Conservation (phyloP, 768 basidiomycete genomes). For the Lentinus brumalis region DNA sequence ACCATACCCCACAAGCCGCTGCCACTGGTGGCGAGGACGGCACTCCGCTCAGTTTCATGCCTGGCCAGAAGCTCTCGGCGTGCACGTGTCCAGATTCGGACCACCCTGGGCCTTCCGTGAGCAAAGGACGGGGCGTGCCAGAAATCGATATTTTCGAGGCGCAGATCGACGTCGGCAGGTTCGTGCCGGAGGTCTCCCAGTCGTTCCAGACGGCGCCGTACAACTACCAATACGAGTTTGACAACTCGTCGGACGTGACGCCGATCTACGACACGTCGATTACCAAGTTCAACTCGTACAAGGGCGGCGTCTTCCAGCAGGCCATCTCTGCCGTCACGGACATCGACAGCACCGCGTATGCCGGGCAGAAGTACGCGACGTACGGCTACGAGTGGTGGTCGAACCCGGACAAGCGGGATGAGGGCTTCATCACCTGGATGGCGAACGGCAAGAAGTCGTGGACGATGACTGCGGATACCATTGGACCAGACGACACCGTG, state of each 20-base stretch:
- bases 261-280: slow-evolving; percentile 51
- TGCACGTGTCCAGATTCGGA: slow-evolving; percentile 87
- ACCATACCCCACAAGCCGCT: slow-evolving; percentile 60
- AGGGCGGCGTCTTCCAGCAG: slow-evolving; percentile 74
- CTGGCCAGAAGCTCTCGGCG: slow-evolving; percentile 83
- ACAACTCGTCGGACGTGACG: slow-evolving; percentile 52
- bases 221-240: slow-evolving; percentile 66
- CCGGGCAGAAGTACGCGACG: slow-evolving; percentile 51
- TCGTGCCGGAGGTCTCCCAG: slow-evolving; percentile 74
- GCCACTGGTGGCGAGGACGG: slow-evolving; percentile 54
- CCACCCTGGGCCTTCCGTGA: slow-evolving; percentile 82
- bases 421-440: slow-evolving; percentile 88
- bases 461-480: slow-evolving; percentile 63
- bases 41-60: slow-evolving; percentile 68
- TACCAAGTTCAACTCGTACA: slow-evolving; percentile 66
- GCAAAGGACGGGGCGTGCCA: slow-evolving; percentile 73
- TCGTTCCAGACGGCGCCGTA: slow-evolving; percentile 82
- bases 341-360: slow-evolving; percentile 58
- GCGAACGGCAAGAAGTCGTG: slow-evolving; percentile 67
- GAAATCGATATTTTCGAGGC: slow-evolving; percentile 95
- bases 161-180: slow-evolving; percentile 55
- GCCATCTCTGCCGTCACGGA: slow-evolving; percentile 66
- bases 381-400: slow-evolving; percentile 86
- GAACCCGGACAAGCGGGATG: slow-evolving; percentile 59
- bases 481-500: slow-evolving; percentile 64